Evolutionary conservation across 2,329 filamentous ascomycete genomes (phyloP), one percentile per base, ranked within the genome.

Genomic region (Scorias spongiosa): DNA sequence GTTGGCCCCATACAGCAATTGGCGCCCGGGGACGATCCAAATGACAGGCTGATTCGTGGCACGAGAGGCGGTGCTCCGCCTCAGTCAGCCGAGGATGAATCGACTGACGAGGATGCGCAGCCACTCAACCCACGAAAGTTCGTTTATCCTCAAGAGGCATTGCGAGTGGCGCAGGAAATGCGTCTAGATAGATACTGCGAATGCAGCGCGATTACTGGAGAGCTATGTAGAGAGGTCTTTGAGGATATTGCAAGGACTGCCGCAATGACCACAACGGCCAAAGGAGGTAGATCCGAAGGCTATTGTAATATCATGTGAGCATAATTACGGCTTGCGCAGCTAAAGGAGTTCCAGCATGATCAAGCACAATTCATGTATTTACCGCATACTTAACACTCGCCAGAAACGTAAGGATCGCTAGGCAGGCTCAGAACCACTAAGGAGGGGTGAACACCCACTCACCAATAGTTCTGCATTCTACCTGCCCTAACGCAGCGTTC

Each of bases 141-240:
- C 38, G 68, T 74, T 49, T 61, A 75, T 70, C 63, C 70, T 54
- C 58, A 75, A 39, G 68, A 71, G 50, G 69, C 61, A 2, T 40
- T 71, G 6, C 56, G 59, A 11, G 50, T 74, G 6, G 75, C 76
- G 12, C 74, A 76, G 51, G 70, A 75, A 51, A 70, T 79, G 61
- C 64, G 74, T 18, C 75, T 71, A 56, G 76, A 80, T 63, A 63
- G 67, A 30, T 80, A 80, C 58, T 76, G 74, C 2, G 76, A 80
- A 54, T 80, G 76, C 50, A 77, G 73, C 48, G 75, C 76, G 36
- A 32, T 72, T 34, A 79, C 75, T 5, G 75, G 76, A 2, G 57
- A 78, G 59, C 59, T 80, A 34, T 71, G 76, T 49, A 62, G 63
- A 29, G 70, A 79, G 57, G 73, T 75, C 0, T 67, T 79, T 46